Evolutionary conservation across 345 rosid genomes (phyloP).

Genomic region (Murraya paniculata): DNA sequence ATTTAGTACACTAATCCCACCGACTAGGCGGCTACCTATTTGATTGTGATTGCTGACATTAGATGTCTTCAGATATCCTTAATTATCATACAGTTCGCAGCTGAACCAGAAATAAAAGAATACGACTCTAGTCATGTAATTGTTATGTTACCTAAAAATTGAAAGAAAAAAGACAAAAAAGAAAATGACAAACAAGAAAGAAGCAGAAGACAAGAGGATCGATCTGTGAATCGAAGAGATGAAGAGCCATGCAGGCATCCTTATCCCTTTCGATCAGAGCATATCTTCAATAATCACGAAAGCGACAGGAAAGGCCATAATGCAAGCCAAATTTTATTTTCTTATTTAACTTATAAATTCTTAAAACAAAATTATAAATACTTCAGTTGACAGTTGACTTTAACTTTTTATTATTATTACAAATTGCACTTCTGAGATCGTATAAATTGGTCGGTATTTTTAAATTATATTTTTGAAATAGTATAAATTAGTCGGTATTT

Average conservation of each 20-base stretch:
- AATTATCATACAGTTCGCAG: too few relatives aligned
- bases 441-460: not conserved
- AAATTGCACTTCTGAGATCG: not conserved
- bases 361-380: too few relatives aligned
- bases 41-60: not conserved
- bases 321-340: not conserved
- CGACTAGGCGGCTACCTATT: not conserved
- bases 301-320: not conserved
- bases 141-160: not conserved
- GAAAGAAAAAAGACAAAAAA: too few relatives aligned
- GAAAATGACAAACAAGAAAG: not conserved
- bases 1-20: too few relatives aligned
- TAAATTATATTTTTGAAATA: not conserved
- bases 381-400: not conserved
- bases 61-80: not conserved
- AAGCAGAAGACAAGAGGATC: not conserved
- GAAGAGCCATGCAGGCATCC: not conserved
- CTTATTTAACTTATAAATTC: not conserved
- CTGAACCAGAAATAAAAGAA: too few relatives aligned
- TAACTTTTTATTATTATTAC: not conserved
- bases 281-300: not conserved
- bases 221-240: not conserved
- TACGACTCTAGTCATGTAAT: too few relatives aligned
- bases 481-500: not conserved
- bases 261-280: not conserved